Conservation (phyloP, 305 asterid genomes). For the Lippia alba region DNA sequence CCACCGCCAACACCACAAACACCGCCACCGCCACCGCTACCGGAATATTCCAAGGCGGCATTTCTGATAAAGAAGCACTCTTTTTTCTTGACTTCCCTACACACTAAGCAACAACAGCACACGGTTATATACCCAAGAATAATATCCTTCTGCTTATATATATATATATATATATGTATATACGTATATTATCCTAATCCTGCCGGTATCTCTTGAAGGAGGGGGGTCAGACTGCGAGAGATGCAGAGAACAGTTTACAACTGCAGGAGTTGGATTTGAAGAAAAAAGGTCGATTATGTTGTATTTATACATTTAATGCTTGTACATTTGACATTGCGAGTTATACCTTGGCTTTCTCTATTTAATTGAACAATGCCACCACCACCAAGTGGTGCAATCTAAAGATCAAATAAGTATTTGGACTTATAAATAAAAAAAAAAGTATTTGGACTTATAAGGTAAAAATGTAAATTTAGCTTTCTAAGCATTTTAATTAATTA, state of each 20-base stretch:
- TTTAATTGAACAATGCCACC: too few species aligned
- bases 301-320: conserved; percentile 27
- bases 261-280: conserved; percentile 36
- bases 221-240: conserved; percentile 7
- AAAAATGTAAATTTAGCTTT: too few species aligned
- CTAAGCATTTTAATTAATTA: too few species aligned
- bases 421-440: too few species aligned
- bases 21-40: conserved; percentile 36
- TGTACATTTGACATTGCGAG: conserved; percentile 11
- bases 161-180: neutral
- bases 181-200: neutral
- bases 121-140: neutral
- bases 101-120: conserved; percentile 31
- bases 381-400: too few species aligned
- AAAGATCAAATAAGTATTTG: too few species aligned
- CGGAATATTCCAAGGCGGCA: conserved; percentile 41
- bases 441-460: too few species aligned
- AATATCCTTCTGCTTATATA: conserved; percentile 6
- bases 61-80: conserved; percentile 16
- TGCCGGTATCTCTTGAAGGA: neutral
- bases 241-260: conserved; percentile 31
- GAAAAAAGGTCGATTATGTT: conserved; percentile 14
- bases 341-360: conserved; percentile 25
- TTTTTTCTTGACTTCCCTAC: conserved; percentile 14
- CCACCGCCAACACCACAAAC: conserved; percentile 47